These are phyloP conservation scores for Dioszegia hungarica DNA, from an alignment of 768 basidiomycete species.

Conservation along the genomic window DNA sequence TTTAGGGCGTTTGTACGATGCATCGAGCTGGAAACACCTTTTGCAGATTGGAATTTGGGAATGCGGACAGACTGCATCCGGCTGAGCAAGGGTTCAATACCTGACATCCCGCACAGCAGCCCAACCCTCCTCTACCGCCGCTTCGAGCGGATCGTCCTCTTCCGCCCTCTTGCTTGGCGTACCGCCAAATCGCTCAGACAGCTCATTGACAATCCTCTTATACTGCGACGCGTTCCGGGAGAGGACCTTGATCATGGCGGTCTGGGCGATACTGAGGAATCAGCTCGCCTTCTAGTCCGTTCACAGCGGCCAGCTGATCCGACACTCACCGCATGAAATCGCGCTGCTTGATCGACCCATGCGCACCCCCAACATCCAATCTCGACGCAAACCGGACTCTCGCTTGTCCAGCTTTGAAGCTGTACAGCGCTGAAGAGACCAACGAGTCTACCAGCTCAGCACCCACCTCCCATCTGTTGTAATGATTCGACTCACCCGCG, in stretches of 20 bases:
- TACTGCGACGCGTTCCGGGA: constrained; percentile 18
- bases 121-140: constrained; percentile 12
- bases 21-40: constrained; percentile 26
- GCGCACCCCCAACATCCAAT: not conserved
- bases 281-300: not conserved
- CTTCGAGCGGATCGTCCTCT: not conserved
- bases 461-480: too few species aligned
- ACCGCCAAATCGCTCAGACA: constrained; percentile 13
- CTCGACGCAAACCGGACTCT: constrained; percentile 30
- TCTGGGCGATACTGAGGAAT: constrained; percentile 26
- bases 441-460: constrained; percentile 9
- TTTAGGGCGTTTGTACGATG: constrained; percentile 34
- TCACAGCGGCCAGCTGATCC: not conserved
- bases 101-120: constrained; percentile 18
- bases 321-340: constrained; percentile 33
- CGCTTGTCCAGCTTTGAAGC: constrained; percentile 30
- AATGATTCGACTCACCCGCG: not conserved
- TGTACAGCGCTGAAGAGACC: constrained; percentile 24
- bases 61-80: too few species aligned
- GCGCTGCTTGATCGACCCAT: constrained; percentile 16
- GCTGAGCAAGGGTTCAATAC: too few species aligned
- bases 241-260: constrained; percentile 23
- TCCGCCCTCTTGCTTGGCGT: not conserved
- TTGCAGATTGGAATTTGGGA: not conserved
- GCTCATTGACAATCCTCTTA: constrained; percentile 9